Base-by-base conservation (phyloP, 2,329 filamentous ascomycete species). In the Xylaria sp. region DNA sequence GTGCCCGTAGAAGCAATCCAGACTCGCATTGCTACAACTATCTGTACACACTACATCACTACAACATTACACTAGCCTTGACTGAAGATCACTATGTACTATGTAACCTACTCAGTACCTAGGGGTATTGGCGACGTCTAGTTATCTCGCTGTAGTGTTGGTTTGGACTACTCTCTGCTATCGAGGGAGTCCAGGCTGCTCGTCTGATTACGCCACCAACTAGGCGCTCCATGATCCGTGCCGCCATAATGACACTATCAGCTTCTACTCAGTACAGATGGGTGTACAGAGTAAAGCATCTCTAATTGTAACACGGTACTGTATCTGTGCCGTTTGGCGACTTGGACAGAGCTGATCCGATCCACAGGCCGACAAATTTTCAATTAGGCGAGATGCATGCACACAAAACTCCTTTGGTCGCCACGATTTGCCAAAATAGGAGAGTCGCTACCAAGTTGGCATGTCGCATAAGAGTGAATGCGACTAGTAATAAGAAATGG, bases 361-460 rank as follows among this genome's bases (percentile, higher is more conserved):
- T 63, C 59, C 47, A 59, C 43, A 54, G 51, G 37, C 49, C 49
- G 57, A 66, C 38, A 53, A 57, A 57, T 42, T 57, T 45, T 49
- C 58, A 52, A 55, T 64, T 58, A 54, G 50, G 55, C 54, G 54
- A 61, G 23, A 52, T 54, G 49, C 46, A 53, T 63, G 68, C 61
- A 53, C 53, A 59, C 23, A 38, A 54, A 52, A 46, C 59, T 51
- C 43, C 68, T 70, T 69, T 68, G 67, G 66, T 25, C 25, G 51
- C 37, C 23, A 19, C 42, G 60, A 51, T 63, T 63, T 63, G 46
- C 61, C 61, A 28, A 52, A 63, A 63, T 55, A 46, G 60, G 56
- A 60, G 25, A 45, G 55, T 57, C 42, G 60, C 61, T 65, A 66
- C 65, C 65, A 47, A 58, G 49, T 23, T 51, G 47, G 52, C 49